Evolutionary conservation across 257 asterid species (phyloP).

Genomic region (Verbena officinalis): DNA sequence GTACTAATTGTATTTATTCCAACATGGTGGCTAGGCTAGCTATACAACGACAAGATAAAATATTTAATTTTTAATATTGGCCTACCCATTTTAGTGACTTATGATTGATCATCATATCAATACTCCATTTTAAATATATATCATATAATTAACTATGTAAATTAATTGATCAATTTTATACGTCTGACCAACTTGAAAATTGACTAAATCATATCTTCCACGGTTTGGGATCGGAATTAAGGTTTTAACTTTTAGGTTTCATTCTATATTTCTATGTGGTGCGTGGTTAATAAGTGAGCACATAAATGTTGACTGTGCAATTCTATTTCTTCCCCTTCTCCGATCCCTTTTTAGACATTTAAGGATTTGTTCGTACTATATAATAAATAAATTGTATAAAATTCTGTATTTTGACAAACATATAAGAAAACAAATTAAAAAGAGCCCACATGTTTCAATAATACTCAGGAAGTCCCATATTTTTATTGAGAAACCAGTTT

Average conservation of each 20-base stretch:
- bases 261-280: too few species aligned
- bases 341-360: neutral
- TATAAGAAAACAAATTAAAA: too few species aligned
- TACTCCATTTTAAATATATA: too few species aligned
- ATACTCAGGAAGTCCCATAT: neutral
- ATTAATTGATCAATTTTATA: too few species aligned
- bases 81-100: neutral
- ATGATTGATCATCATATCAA: neutral
- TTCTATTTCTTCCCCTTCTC: neutral
- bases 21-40: constrained; percentile 21
- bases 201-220: too few species aligned
- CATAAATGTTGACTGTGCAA: neutral
- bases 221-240: too few species aligned
- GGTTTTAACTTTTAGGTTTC: too few species aligned
- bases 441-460: neutral
- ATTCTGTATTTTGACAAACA: too few species aligned
- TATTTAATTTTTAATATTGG: neutral
- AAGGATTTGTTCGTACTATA: neutral
- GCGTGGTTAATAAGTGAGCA: neutral
- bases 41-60: neutral
- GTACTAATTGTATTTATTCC: neutral
- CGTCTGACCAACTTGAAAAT: too few species aligned
- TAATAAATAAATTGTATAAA: too few species aligned
- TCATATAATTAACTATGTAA: too few species aligned
- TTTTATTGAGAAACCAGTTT: too few species aligned